Base-by-base conservation (phyloP, 495 filamentous ascomycete species). In the Mycothermus thermophilus region DNA sequence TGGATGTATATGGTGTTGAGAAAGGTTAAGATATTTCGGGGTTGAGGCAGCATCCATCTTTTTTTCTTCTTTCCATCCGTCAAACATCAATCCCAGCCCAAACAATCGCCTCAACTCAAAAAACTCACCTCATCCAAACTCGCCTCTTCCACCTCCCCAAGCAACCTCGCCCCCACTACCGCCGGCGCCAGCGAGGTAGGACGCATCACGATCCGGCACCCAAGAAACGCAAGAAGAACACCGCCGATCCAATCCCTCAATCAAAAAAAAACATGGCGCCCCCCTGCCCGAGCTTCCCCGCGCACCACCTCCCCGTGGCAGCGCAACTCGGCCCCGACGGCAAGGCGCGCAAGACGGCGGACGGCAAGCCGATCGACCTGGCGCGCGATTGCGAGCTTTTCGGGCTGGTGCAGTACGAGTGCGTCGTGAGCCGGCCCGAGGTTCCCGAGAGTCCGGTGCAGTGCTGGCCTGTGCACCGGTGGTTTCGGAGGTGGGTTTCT, bases 331-430 rank as follows among this genome's bases (percentile, higher is more conserved):
- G 51, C 9, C 36, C 51, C 8, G 48, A 62, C 32, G 64, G 68
- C 4, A 66, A 59, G 35, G 35, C 42, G 37, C 67, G 70, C 34
- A 74, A 81, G 50, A 54, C 57, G 14, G 55, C 46, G 22, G 44
- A 47, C 33, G 66, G 57, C 32, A 36, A 44, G 6, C 45, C 52
- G 24, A 56, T 79, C 43, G 66, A 82, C 31, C 59, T 92, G 11
- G 60, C 69, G 32, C 59, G 72, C 14, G 46, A 54, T 29, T 93
- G 85, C 59, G 68, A 78, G 50, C 63, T 92, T 20, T 53, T 80
- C 35, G 76, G 82, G 56, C 65, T 94, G 65, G 55, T 83, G 41
- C 86, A 94, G 58, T 93, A 90, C 57, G 71, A 74, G 3, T 93
- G 86, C 54, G 62, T 76, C 43, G 62, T 82, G 35, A 60, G 69